phyloP scores from a whole-genome alignment of 768 basidiomycete genomes.

The Podaxis rugospora region DNA sequence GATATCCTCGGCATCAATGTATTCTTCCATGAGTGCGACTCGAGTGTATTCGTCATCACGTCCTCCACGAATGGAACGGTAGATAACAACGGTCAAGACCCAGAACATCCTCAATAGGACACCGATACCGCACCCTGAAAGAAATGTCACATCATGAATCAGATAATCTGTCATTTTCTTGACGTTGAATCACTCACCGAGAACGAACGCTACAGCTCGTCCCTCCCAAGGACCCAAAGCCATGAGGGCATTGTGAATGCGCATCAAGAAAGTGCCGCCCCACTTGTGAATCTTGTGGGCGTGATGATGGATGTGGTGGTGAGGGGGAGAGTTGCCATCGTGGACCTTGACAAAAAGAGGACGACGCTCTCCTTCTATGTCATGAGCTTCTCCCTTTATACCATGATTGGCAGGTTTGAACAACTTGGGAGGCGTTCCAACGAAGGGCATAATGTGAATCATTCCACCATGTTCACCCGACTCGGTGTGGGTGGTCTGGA shows the following conservation, averaged over 20 bases:
- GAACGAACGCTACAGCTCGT: slow-evolving; percentile 75
- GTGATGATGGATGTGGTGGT: slow-evolving; percentile 20
- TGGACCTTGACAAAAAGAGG: not conserved
- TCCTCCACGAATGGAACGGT: slow-evolving; percentile 45
- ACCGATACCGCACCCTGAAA: slow-evolving; percentile 75
- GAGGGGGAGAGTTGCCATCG: slow-evolving; percentile 14
- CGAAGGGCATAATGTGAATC: slow-evolving; percentile 31
- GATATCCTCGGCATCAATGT: slow-evolving; percentile 42
- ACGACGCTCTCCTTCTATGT: not conserved
- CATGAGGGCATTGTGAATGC: slow-evolving; percentile 64
- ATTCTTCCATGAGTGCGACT: slow-evolving; percentile 34
- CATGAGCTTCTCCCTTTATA: not conserved
- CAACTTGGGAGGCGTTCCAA: slow-evolving; percentile 22
- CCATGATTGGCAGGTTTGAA: slow-evolving; percentile 9
- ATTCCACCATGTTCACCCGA: slow-evolving; percentile 16
- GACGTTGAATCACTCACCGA: slow-evolving; percentile 38
- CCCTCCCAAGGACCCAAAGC: slow-evolving; percentile 81
- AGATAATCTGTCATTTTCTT: slow-evolving; percentile 1
- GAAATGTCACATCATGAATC: not conserved
- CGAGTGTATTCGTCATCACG: slow-evolving; percentile 37
- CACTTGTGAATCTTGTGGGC: slow-evolving; percentile 23
- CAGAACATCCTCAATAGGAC: slow-evolving; percentile 79
- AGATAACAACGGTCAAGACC: slow-evolving; percentile 60
- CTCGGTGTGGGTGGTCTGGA: slow-evolving; percentile 24
- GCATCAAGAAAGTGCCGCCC: slow-evolving; percentile 44